These are phyloP conservation scores for Pseudonitzschia pungens DNA, from an alignment of 108 stramenopile genomes.

Conservation along the genomic window DNA sequence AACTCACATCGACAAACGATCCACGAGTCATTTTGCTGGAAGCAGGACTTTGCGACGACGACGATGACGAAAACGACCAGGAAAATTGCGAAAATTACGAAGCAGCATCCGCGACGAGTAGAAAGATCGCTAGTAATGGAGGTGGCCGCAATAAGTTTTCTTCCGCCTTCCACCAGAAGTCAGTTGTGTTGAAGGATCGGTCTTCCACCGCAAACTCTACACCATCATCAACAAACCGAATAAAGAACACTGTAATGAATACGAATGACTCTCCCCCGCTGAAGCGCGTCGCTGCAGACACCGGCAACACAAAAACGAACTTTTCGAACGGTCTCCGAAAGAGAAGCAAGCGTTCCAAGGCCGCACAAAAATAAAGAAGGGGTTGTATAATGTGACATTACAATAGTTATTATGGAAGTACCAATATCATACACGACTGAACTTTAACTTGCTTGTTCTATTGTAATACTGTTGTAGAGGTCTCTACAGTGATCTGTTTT, in stretches of 20 bases:
- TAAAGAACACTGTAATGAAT: not conserved
- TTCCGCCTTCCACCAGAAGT: not conserved
- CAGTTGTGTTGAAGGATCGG: not conserved
- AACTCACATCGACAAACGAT: not conserved
- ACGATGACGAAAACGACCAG: not conserved
- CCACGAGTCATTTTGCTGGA: constrained; percentile 2
- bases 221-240: not conserved
- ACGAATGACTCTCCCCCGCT: not conserved
- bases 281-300: constrained; percentile 2
- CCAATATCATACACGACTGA: no score
- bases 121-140: not conserved
- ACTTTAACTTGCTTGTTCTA: no score
- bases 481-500: no score
- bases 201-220: not conserved
- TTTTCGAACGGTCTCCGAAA: not conserved
- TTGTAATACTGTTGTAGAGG: no score
- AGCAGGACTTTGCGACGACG: not conserved
- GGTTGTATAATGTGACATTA: no score
- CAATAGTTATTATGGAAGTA: no score
- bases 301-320: not conserved
- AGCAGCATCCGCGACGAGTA: not conserved
- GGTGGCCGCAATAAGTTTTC: no score
- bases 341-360: not conserved
- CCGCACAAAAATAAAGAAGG: not conserved
- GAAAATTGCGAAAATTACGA: not conserved